phyloP scores from a whole-genome alignment of 352 stramenopile genomes.

The Thraustotheca clavata region DNA sequence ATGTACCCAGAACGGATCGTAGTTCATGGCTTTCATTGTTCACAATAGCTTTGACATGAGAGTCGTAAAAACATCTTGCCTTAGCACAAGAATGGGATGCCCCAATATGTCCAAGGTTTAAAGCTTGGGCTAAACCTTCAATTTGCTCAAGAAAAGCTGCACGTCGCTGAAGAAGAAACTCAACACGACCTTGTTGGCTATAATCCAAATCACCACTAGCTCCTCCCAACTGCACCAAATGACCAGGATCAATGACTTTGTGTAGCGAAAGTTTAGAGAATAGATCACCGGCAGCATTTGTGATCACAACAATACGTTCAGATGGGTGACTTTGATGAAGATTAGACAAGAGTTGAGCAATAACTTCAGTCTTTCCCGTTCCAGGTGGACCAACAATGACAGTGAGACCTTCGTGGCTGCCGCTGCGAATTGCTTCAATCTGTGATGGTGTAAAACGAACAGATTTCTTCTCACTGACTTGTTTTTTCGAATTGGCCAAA shows the following conservation, averaged over 20 bases:
- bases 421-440: constrained; percentile 85
- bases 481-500: constrained; percentile 29
- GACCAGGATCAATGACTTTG: constrained; percentile 61
- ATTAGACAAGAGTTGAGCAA: constrained; percentile 91
- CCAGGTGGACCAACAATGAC: constrained; percentile 90
- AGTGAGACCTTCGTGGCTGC: constrained; percentile 91
- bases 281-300: constrained; percentile 92
- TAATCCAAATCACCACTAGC: constrained; percentile 72
- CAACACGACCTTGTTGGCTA: constrained; percentile 88
- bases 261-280: constrained; percentile 89
- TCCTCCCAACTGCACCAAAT: constrained; percentile 91
- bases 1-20: constrained; percentile 35
- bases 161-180: constrained; percentile 56
- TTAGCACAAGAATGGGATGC: constrained; percentile 95
- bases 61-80: constrained; percentile 88
- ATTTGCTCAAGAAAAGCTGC: constrained; percentile 87
- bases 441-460: constrained; percentile 90
- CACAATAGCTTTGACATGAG: background rate
- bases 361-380: constrained; percentile 93
- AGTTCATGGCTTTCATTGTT: background rate
- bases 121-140: constrained; percentile 84
- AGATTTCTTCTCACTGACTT: constrained; percentile 22
- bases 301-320: constrained; percentile 92
- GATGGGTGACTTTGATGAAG: constrained; percentile 79
- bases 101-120: constrained; percentile 44